These are phyloP conservation scores for Crithidia bombi DNA, from an alignment of 208 protist genomes.

Conservation along the genomic window DNA sequence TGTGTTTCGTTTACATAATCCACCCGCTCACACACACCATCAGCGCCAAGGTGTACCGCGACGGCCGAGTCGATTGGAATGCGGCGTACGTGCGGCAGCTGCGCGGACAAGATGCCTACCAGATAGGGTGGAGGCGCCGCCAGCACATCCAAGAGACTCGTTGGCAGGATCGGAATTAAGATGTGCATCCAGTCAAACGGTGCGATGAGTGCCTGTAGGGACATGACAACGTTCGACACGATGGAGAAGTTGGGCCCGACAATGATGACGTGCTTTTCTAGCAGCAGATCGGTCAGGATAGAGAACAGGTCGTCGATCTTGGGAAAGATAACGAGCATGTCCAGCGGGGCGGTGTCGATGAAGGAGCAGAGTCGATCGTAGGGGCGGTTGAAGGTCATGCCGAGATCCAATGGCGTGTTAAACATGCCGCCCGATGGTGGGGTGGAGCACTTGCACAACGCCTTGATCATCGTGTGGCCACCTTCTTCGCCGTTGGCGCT, in stretches of 20 bases:
- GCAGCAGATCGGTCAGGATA: conserved; percentile 64
- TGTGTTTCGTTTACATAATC: conserved; percentile 58
- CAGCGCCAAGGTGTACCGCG: conserved; percentile 56
- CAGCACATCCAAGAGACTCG: conserved; percentile 67
- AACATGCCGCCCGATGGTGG: conserved; percentile 74
- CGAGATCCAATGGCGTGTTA: conserved; percentile 42
- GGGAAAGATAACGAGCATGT: conserved; percentile 67
- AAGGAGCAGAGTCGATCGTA: conserved; percentile 84
- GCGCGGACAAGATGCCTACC: conserved; percentile 73
- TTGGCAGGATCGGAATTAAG: conserved; percentile 78
- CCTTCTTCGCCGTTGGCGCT: conserved; percentile 49
- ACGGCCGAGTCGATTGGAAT: conserved; percentile 62
- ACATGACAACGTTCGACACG: conserved; percentile 83
- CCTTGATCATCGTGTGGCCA: conserved; percentile 49
- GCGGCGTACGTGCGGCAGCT: conserved; percentile 49
- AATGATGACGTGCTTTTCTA: conserved; percentile 83
- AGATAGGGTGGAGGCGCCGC: conserved; percentile 79
- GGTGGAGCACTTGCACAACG: conserved; percentile 49
- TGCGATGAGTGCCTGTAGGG: conserved; percentile 72
- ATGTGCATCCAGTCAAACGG: conserved; percentile 91
- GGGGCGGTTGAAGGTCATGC: conserved; percentile 59
- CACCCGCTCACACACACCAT: conserved; percentile 62
- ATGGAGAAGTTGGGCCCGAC: conserved; percentile 81
- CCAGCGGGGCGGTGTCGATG: conserved; percentile 77
- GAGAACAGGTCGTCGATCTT: conserved; percentile 70